Base-by-base conservation (phyloP, 1,284 basidiomycete genomes). In the Fomitopsis schrenkii region DNA sequence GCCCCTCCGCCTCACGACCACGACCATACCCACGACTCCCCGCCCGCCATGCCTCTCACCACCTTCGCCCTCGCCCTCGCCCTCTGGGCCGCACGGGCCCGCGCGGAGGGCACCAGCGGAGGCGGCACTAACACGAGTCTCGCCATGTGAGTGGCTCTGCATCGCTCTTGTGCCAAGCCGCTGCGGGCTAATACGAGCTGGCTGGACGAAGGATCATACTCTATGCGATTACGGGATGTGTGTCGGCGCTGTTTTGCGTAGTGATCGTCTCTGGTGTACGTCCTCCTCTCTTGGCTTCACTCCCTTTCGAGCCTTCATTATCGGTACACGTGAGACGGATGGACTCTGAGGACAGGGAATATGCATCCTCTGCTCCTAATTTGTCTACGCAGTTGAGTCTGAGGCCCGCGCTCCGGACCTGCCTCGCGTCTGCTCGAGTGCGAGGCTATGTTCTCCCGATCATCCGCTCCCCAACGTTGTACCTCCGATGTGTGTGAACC, bases 211-310 rank as follows among this genome's bases (percentile, higher is more conserved):
- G 90, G 92, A 92, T 95, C 64, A 85, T 94, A 26, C 80, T 96
- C 15, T 97, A 96, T 71, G 85, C 87, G 5, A 92, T 95, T 62
- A 94, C 93, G 0, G 93, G 93, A 10, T 88, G 89, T 60, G 89
- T 95, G 57, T 92, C 92, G 41, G 85, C 86, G 14, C 77, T 95
- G 30, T 93, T 97, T 74, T 87, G 87, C 68, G 76, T 88, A 36
- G 87, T 95, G 65, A 91, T 96, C 65, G 76, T 93, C 19, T 89
- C 90, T 35, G 94, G 94, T 15, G 91, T 90, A 74, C 62, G 87
- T 76, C 15, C 41, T 28, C 38, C 12, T 19, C 28, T 38, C n/a
- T 36, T 46, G 5, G 45, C 33, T 46, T 26, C n/a, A 5, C 12
- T 10, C 17, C 33, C 5, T 2, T 65, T 56, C 22, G 53, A 56